phyloP scores from a whole-genome alignment of 2,329 filamentous ascomycete species.

The Fusarium oxysporum region DNA sequence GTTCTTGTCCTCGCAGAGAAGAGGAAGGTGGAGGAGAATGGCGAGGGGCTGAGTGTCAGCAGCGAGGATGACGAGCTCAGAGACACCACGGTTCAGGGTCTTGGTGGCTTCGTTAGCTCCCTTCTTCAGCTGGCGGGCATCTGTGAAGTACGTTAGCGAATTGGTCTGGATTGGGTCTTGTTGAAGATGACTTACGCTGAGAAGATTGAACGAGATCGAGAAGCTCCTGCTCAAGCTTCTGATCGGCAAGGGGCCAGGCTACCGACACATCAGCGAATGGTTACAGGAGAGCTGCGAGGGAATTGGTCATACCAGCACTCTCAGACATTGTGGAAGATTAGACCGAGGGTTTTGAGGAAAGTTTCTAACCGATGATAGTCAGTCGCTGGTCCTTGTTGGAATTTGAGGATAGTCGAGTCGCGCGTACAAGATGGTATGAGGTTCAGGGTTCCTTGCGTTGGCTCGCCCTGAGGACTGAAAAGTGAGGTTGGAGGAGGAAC shows the following conservation, averaged over 20 bases:
- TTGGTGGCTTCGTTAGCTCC: conserved; percentile 73
- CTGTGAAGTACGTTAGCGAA: conserved; percentile 24
- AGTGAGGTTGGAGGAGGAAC: conserved; percentile 22
- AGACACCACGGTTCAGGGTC: conserved; percentile 89
- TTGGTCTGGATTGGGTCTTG: not conserved
- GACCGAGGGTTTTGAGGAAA: conserved; percentile 31
- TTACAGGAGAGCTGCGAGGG: not conserved
- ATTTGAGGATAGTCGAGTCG: not conserved
- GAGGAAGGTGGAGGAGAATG: conserved; percentile 88
- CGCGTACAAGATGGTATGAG: conserved; percentile 29
- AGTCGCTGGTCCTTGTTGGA: conserved; percentile 10
- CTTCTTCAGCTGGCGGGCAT: conserved; percentile 86
- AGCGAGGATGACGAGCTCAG: conserved; percentile 88
- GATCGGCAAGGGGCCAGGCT: conserved; percentile 80
- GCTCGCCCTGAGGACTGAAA: conserved; percentile 63
- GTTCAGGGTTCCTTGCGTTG: conserved; percentile 71
- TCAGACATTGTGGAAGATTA: conserved; percentile 43
- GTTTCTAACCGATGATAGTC: conserved; percentile 20
- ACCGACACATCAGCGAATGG: conserved; percentile 32
- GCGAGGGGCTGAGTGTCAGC: conserved; percentile 89
- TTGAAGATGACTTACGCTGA: conserved; percentile 54
- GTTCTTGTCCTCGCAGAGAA: conserved; percentile 86
- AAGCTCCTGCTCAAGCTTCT: conserved; percentile 81
- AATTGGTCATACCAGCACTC: conserved; percentile 40
- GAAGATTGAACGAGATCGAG: conserved; percentile 83